Base-by-base conservation (phyloP, 2,329 filamentous ascomycete species). In the Trichoderma breve region DNA sequence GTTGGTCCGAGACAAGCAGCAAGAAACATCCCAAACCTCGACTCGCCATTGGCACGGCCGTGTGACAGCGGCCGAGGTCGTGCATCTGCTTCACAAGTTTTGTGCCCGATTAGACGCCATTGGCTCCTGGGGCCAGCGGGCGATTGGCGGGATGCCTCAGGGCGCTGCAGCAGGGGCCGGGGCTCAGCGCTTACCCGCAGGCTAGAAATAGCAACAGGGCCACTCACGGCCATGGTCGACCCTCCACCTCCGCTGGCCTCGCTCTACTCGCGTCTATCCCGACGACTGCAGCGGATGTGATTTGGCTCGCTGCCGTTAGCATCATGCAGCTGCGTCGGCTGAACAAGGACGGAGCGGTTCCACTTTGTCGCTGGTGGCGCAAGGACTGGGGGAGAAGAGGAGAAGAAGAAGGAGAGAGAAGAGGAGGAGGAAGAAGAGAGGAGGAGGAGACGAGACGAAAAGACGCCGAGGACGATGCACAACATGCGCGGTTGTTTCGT, bases 401-500 rank as follows among this genome's bases (percentile, higher is more conserved):
- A n/a, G 15, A 9, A 32, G 14, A 32, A 58, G 32, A 14, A 18
- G 55, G 7, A 3, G 9, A 21, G 24, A 66, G 21, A 32, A 9
- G 28, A 32, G 21, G 28, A 32, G 28, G 28, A 30, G 12, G 30
- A 36, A 7, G 12, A 18, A 18, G 6, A 43, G 15, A 28, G 3
- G 47, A 57, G 24, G 63, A 36, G 26, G 55, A 58, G 55, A 58
- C 55, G 57, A 60, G 30, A 60, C 57, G 28, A 60, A 60, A 30
- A 30, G 26, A 18, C 43, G 47, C 47, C 47, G 28, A 9, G 26
- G 53, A 57, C 53, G 30, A 34, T 34, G 34, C 26, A 60, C 60
- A 69, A 47, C 66, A 63, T 55, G 67, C 67, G 67, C 67, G 67
- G 67, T 70, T 70, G 67, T 70, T 70, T 63, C 67, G 67, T 63